These are phyloP conservation scores for Cutaneotrichosporon dermatis DNA, from an alignment of 1,284 basidiomycete genomes.

Conservation along the genomic window DNA sequence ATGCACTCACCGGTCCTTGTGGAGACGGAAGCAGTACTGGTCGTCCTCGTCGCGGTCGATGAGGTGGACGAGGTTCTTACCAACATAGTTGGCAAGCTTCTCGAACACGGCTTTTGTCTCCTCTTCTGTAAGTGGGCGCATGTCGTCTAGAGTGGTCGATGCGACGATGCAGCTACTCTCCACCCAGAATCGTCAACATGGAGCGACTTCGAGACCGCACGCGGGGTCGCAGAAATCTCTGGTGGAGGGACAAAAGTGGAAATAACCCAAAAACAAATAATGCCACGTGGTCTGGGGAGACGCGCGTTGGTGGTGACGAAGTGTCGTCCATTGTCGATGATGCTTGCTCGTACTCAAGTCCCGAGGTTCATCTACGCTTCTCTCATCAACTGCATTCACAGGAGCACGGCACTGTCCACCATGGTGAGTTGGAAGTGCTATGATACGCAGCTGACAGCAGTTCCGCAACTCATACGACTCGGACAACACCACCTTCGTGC, in stretches of 20 bases:
- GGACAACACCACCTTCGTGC: conserved; percentile 53
- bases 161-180: neutral
- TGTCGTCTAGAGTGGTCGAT: conserved; percentile 17
- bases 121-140: conserved; percentile 51
- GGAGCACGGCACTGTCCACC: conserved; percentile 11
- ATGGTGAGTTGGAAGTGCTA: too few species aligned
- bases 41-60: conserved; percentile 51
- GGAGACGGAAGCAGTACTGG: conserved; percentile 77
- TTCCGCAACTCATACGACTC: conserved; percentile 51
- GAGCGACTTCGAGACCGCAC: too few species aligned
- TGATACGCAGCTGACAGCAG: too few species aligned
- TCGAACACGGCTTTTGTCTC: conserved; percentile 52
- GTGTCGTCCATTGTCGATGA: conserved; percentile 1
- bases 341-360: neutral
- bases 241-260: conserved; percentile 12
- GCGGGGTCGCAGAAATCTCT: conserved; percentile 20
- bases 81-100: conserved; percentile 52
- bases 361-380: neutral
- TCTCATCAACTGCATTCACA: neutral
- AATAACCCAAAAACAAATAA: conserved; percentile 12
- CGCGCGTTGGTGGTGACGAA: conserved; percentile 9
- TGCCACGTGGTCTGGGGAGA: conserved; percentile 12
- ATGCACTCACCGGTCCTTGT: conserved; percentile 72
- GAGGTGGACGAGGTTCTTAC: conserved; percentile 51
- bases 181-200: too few species aligned